Base-by-base conservation (phyloP, 169 alveolate species). In the Eimeria praecox region DNA sequence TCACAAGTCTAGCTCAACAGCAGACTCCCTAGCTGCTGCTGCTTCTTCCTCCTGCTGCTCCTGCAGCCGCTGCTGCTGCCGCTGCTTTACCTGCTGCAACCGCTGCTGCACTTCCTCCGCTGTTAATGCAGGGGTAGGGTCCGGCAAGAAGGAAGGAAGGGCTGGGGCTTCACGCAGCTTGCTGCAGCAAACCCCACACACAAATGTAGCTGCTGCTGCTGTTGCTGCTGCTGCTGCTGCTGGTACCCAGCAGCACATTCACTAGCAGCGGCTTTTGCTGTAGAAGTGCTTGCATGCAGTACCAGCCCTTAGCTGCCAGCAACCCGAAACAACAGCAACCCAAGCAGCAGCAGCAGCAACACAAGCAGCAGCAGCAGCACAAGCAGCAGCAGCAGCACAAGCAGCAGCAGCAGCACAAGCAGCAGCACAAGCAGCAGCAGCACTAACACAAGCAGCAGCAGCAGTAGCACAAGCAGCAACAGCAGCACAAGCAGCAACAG, bases 51-150 rank as follows among this genome's bases (percentile, higher is more conserved):
- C 40, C 83, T 73, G 83, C 64, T 44, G 40, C 75, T 78, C 83
- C 83, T 33, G 46, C 44, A 27, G 83, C 49, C 18, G 83, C 83
- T 73, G 69, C 89, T 46, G 66, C 64, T 78, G 89, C 66, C 64
- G 89, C 66, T 78, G 89, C 89, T 78, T 78, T 1, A 78, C 89
- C 64, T 18, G 62, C 40, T 46, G 89, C 66, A 78, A n/a, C 22
- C 89, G 89, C 42, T 78, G 89, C 89, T 40, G 89, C 69, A 78
- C 89, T 42, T 78, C 89, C 89, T 78, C 40, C 22, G 54, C 20
- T n/a, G 64, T 24, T 38, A 78, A 30, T 24, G 69, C 64, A 4
- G 54, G 89, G 30, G 27, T 18, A 44, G 89, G 89, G 9, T 78
- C 89, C 38, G 89, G 89, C 89, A 78, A 52, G 64, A 44, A 46